A percentile compares a stretch with the other conserved stretches of the same genome.
Conservation (phyloP, 169 alveolate species). For the Besnoitia besnoiti region DNA sequence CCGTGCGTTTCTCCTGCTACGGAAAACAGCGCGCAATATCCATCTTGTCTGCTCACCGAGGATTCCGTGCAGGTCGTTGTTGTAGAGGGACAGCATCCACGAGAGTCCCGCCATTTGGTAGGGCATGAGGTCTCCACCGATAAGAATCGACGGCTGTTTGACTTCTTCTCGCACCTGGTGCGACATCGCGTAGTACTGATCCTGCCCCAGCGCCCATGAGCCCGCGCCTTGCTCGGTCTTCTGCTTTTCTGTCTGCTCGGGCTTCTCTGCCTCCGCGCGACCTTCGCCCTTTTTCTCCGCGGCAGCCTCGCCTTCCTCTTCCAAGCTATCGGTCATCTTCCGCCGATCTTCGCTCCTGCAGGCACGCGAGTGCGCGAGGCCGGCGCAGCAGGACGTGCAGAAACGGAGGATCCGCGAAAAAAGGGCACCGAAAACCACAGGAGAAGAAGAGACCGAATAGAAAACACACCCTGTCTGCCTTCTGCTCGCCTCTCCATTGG, state of each 20-base stretch:
- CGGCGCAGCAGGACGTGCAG: background rate
- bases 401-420: background rate
- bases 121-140: constrained; percentile 87
- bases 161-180: constrained; percentile 90
- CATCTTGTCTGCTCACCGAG: constrained; percentile 47
- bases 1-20: background rate
- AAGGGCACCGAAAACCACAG: no score
- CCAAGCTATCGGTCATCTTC: constrained; percentile 44
- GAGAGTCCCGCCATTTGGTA: constrained; percentile 92
- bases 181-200: constrained; percentile 85
- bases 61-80: constrained; percentile 76
- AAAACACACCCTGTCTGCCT: background rate
- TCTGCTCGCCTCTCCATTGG: no score
- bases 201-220: constrained; percentile 41
- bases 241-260: background rate
- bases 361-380: background rate
- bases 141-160: constrained; percentile 81
- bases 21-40: background rate
- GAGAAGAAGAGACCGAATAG: background rate
- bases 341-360: constrained; percentile 28
- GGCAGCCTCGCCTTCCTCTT: background rate
- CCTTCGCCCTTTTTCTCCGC: constrained; percentile 33
- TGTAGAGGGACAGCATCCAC: constrained; percentile 92
- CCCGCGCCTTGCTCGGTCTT: background rate
- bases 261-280: constrained; percentile 42